Base-by-base conservation (phyloP, 2,329 filamentous ascomycete species). In the Ilyonectria mors-panacis region DNA sequence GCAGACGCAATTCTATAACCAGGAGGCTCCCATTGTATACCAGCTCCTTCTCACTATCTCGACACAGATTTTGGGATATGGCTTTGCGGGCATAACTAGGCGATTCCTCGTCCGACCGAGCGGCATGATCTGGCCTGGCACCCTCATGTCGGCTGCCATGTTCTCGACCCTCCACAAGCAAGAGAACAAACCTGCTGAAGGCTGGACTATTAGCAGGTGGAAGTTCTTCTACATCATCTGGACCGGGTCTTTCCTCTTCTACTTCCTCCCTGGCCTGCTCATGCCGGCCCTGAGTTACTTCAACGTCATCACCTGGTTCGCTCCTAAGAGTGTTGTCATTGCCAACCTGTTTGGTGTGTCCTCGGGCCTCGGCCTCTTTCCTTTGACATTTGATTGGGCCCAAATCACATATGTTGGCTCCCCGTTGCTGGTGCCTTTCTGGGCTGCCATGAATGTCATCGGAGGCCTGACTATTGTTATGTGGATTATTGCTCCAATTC, bases 81-180 rank as follows among this genome's bases (percentile, higher is more conserved):
- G 94, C 3, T 94, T 97, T 78, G 94, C 94, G 56, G 94, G 94
- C 2, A 85, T 97, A 48, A 93, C 93, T 2, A 87, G 94, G 64
- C 89, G 93, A 56, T 96, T 94, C 78, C 86, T 97, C 5, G 94
- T 97, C 30, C 89, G 93, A 28, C 94, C 94, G 0, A 93, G 92
- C 68, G 93, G 93, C 66, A 97, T 97, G 92, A 94, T 97, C 54
- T 97, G 94, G 94, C 94, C 94, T 1, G 92, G 92, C 23, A 97
- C 94, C 0, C 84, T 97, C 56, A 94, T 95, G 86, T 95, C 94
- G 21, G 94, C 93, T 1, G 92, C 94, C 74, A 95, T 97, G 93
- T 96, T 97, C 75, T 92, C 91, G 4, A 95, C 93, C 0, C 85
- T 97, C 56, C 94, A 97, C 80, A 94, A 92, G 75, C 91, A 94